Conservation (phyloP, 352 stramenopile genomes). For the Pythium biforme region DNA sequence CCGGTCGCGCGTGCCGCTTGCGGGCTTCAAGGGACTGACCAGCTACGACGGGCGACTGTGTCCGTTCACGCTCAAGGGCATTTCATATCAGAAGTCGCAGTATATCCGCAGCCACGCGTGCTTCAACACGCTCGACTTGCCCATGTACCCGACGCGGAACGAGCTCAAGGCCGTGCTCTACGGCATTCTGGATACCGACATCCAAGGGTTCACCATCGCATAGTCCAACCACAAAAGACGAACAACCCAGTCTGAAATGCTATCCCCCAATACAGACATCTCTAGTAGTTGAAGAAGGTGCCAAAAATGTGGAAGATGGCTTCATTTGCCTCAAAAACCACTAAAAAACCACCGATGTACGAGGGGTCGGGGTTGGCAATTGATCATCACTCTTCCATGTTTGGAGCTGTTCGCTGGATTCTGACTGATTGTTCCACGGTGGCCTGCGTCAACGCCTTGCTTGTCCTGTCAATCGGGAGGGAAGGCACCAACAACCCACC, state of each 20-base stretch:
- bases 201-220: constrained; percentile 28
- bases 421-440: background rate
- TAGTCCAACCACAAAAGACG: background rate
- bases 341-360: background rate
- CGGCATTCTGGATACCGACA: constrained; percentile 27
- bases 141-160: constrained; percentile 20
- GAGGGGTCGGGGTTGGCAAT: background rate
- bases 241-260: too few species aligned
- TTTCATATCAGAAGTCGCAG: constrained; percentile 19
- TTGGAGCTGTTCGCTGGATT: background rate
- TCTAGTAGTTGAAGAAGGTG: too few species aligned
- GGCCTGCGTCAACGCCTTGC: background rate
- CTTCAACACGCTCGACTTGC: constrained; percentile 30
- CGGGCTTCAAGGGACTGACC: constrained; percentile 72
- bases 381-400: background rate
- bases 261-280: too few species aligned
- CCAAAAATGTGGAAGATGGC: background rate
- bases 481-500: background rate
- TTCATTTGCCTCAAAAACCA: constrained; percentile 5
- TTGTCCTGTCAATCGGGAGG: background rate
- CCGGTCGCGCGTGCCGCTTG: constrained; percentile 69
- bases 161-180: constrained; percentile 25
- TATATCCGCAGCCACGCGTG: constrained; percentile 32
- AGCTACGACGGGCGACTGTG: constrained; percentile 79
- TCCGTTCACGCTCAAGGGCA: constrained; percentile 68